phyloP scores from a whole-genome alignment of 2,329 filamentous ascomycete genomes.

The Sporothrix luriei region DNA sequence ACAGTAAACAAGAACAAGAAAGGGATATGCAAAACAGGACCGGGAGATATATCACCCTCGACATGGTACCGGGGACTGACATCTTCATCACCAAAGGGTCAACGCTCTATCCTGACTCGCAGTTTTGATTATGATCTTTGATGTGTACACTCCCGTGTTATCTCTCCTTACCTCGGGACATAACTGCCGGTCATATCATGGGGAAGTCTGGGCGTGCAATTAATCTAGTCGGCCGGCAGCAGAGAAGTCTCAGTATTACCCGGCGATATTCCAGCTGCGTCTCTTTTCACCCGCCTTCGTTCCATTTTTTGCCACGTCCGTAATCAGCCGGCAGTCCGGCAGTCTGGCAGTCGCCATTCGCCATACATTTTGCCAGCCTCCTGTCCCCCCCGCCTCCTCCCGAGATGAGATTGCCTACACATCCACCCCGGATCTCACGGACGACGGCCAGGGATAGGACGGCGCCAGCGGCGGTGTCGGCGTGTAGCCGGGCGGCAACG shows the following conservation, averaged over 20 bases:
- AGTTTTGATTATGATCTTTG: background rate
- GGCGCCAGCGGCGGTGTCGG: background rate
- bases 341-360: too few relatives aligned
- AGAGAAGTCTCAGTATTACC: background rate
- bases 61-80: background rate
- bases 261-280: background rate
- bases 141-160: background rate
- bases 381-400: background rate
- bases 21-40: constrained; percentile 37
- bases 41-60: background rate
- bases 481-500: constrained; percentile 12
- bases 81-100: background rate
- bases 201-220: background rate
- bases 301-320: background rate
- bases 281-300: background rate
- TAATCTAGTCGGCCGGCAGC: background rate
- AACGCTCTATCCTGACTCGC: too few relatives aligned
- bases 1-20: background rate
- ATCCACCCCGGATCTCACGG: background rate
- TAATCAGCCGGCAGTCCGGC: background rate
- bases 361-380: too few relatives aligned
- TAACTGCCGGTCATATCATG: background rate
- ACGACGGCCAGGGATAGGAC: background rate
- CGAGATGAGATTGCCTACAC: background rate
- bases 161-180: background rate